Base-by-base conservation (phyloP, 2,329 filamentous ascomycete genomes). In the Diaporthe aspalathi region DNA sequence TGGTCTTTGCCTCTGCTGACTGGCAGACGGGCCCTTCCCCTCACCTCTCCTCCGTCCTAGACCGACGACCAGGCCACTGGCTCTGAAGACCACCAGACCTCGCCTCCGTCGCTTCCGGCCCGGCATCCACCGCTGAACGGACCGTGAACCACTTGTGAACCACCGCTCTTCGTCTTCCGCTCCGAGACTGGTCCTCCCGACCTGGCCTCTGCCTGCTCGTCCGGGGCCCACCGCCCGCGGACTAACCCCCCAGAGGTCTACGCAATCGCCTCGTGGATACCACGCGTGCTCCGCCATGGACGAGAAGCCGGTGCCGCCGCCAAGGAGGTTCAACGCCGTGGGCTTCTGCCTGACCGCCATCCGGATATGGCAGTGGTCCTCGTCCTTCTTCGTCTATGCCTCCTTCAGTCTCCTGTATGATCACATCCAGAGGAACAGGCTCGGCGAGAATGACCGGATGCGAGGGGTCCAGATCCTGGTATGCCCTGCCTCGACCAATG, bases 311-410 rank as follows among this genome's bases (percentile, higher is more conserved):
- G 27, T 68, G 24, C 53, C 60, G 24, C 43, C 67, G 32, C 38
- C 60, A 20, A 69, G 50, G 45, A 70, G 49, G 70, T 65, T 27
- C 73, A 71, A 73, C 45, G 75, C 72, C 54, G 69, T 74, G 17
- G 73, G 54, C 53, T 67, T 76, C 24, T 66, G 70, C 60, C 56
- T 74, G 22, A 68, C 73, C 1, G 65, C 54, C 16, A 56, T 76
- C 60, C 70, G 76, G 16, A 52, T 75, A n/a, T 75, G 74, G 68
- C 76, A 77, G 52, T 74, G 73, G 52, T 62, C 60, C 50, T 76
- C 74, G 22, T 74, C 75, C 12, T 70, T 91, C 49, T 70, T 74
- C 65, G 73, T 75, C 45, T 73, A 68, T 66, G 69, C 63, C 70
- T 74, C 72, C 50, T 72, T 73, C 49, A 67, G 54, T 38, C 43